Percentiles rank a stretch among this genome's conserved stretches.
These are phyloP conservation scores for Helianthus tuberosus DNA, from an alignment of 129 eudicot genomes.

Conservation along the genomic window DNA sequence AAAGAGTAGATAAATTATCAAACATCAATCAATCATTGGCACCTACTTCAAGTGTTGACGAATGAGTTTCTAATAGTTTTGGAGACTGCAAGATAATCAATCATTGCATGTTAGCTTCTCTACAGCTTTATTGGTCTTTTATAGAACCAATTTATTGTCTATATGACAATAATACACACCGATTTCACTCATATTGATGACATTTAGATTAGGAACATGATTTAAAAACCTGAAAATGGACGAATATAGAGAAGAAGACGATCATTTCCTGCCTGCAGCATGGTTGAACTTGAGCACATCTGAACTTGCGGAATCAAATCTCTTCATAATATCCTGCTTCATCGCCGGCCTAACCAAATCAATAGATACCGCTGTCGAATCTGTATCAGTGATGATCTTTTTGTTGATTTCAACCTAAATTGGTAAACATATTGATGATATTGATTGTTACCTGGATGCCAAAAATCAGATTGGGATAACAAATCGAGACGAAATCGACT, in stretches of 20 bases:
- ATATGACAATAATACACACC: neutral
- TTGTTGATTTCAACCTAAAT: too few relatives aligned
- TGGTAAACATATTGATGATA: too few relatives aligned
- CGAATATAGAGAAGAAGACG: conserved; percentile 60
- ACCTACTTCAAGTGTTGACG: conserved; percentile 2
- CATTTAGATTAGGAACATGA: conserved; percentile 3
- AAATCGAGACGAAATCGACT: too few relatives aligned
- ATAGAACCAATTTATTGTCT: conserved; percentile 17
- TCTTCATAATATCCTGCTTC: conserved; percentile 74
- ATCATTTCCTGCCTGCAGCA: conserved; percentile 55
- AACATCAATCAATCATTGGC: too few relatives aligned
- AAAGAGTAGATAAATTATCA: too few relatives aligned
- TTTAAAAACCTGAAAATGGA: conserved; percentile 58
- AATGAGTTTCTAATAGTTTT: conserved; percentile 1
- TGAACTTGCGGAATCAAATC: conserved; percentile 67
- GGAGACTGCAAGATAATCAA: conserved; percentile 27
- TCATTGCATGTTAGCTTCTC: conserved; percentile 2
- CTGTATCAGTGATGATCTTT: too few relatives aligned
- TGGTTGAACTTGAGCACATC: conserved; percentile 61
- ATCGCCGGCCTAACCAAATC: conserved; percentile 82
- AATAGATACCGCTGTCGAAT: too few relatives aligned
- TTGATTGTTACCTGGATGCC: too few relatives aligned
- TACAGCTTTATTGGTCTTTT: conserved; percentile 14
- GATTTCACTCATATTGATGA: neutral
- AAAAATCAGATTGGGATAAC: too few relatives aligned